Evolutionary conservation across 352 stramenopile species (phyloP).

Genomic region (Saprolegnia diclina): DNA sequence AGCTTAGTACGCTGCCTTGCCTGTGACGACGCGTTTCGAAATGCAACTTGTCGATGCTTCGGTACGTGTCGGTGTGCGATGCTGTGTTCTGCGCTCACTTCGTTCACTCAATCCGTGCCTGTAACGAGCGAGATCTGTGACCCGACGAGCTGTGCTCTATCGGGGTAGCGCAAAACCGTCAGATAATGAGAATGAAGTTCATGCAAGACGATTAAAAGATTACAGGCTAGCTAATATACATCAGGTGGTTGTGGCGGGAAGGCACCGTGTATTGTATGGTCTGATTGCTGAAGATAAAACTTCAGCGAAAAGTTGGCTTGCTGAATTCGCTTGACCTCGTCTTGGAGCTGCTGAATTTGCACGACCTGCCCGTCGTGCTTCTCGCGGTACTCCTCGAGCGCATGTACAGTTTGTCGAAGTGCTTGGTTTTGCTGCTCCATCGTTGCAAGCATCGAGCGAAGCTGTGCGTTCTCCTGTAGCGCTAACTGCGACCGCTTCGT

Average conservation of each 20-base stretch:
- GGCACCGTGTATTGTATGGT: slow-evolving; percentile 10
- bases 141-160: no score
- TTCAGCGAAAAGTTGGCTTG: slow-evolving; percentile 23
- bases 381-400: slow-evolving; percentile 21
- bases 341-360: slow-evolving; percentile 4
- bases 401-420: slow-evolving; percentile 19
- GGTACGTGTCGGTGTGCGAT: no score
- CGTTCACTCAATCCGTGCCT: no score
- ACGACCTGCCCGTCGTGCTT: slow-evolving; percentile 6
- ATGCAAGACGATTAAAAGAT: background rate
- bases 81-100: no score
- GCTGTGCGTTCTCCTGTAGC: slow-evolving; percentile 16
- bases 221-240: slow-evolving; percentile 22
- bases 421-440: slow-evolving; percentile 19
- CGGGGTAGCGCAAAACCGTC: no score
- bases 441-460: slow-evolving; percentile 24
- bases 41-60: no score
- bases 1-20: no score
- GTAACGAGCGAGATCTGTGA: no score
- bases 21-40: no score
- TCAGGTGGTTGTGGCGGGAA: slow-evolving; percentile 16
- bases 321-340: slow-evolving; percentile 18
- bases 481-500: slow-evolving; percentile 4
- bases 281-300: slow-evolving; percentile 24
- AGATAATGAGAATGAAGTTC: background rate